phyloP scores from a whole-genome alignment of 106 monocot species.

The Amphibolis antarctica region DNA sequence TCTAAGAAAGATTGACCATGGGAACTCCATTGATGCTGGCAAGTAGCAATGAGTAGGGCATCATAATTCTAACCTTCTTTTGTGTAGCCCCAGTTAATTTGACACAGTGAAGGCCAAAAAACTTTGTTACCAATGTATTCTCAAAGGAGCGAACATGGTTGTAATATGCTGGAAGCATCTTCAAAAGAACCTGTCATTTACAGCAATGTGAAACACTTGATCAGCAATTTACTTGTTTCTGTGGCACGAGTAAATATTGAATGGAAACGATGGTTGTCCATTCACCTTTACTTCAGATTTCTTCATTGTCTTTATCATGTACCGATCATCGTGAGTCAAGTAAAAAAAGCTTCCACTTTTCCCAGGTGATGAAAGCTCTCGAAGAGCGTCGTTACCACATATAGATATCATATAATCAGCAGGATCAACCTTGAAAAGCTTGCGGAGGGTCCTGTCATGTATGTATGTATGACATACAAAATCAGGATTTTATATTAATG shows the following conservation, averaged over 20 bases:
- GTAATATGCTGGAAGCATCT: conserved; percentile 68
- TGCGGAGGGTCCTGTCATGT: conserved; percentile 50
- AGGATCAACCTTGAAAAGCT: conserved; percentile 66
- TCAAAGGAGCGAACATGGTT: conserved; percentile 42
- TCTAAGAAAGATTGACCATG: neutral
- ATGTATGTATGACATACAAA: too few relatives aligned
- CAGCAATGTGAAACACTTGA: neutral
- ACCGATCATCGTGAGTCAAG: conserved; percentile 82
- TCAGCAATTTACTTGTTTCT: neutral
- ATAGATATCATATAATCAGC: conserved; percentile 88
- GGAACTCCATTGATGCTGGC: neutral
- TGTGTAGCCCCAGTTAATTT: conserved; percentile 44
- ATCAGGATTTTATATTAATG: too few relatives aligned
- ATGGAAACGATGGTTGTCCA: neutral
- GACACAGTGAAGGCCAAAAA: conserved; percentile 80
- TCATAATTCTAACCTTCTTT: neutral
- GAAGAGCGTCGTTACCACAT: conserved; percentile 74
- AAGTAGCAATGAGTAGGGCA: neutral
- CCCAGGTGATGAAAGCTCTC: conserved; percentile 86
- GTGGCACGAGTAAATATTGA: neutral
- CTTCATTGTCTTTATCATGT: conserved; percentile 91
- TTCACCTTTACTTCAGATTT: conserved; percentile 93
- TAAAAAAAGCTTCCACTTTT: conserved; percentile 97
- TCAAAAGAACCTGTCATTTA: conserved; percentile 55
- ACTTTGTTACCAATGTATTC: conserved; percentile 68